These are phyloP conservation scores for Aureobasidium sp. DNA, from an alignment of 2,329 filamentous ascomycete species.

Conservation along the genomic window DNA sequence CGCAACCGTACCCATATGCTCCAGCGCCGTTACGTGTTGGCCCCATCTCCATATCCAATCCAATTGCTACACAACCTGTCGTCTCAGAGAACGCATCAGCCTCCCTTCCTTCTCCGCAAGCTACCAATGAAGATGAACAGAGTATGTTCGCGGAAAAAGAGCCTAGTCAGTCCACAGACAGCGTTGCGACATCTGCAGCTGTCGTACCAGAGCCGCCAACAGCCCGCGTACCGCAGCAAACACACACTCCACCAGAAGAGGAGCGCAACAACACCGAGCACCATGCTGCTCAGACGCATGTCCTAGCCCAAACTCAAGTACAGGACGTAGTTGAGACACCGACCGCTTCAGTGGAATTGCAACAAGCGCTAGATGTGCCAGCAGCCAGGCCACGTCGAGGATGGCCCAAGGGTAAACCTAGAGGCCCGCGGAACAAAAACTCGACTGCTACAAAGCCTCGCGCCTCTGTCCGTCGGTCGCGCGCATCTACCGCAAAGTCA, in stretches of 20 bases:
- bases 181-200: background rate
- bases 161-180: background rate
- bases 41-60: background rate
- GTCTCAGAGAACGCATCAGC: constrained; percentile 2
- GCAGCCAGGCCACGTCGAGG: constrained; percentile 28
- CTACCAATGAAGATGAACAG: constrained; percentile 15
- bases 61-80: background rate
- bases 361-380: background rate
- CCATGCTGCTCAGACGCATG: constrained; percentile 9
- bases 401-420: constrained; percentile 42
- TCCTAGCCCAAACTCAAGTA: constrained; percentile 23
- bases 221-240: constrained; percentile 15
- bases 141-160: constrained; percentile 4
- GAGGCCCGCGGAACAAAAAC: constrained; percentile 27
- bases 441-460: constrained; percentile 46
- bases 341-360: background rate
- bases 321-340: constrained; percentile 8
- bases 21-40: background rate
- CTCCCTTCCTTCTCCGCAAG: constrained; percentile 14
- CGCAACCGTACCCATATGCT: constrained; percentile 1
- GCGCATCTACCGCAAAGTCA: constrained; percentile 14
- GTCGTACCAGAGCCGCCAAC: background rate
- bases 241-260: constrained; percentile 21
- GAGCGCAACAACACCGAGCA: constrained; percentile 8
- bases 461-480: constrained; percentile 4